Evolutionary conservation across 306 rosid species (phyloP).

Genomic region (Cercis canadensis): DNA sequence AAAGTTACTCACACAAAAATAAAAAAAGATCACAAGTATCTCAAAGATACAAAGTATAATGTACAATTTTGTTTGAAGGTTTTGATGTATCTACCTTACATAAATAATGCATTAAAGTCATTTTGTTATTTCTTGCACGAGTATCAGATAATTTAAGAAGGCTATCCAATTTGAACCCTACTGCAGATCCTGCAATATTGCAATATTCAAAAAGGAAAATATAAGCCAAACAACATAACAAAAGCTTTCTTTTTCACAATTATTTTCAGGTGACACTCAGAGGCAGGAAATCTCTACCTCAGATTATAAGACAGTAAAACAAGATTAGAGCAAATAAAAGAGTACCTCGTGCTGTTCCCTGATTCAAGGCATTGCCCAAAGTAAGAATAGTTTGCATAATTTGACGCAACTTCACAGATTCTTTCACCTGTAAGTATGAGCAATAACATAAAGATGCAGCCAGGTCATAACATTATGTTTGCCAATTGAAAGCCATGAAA

Average conservation of each 20-base stretch:
- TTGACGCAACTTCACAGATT: conserved; percentile 89
- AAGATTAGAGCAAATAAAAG: conserved; percentile 20
- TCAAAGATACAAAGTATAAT: conserved; percentile 22
- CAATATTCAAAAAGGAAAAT: conserved; percentile 30
- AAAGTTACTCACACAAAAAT: not conserved
- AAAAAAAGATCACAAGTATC: conserved; percentile 4
- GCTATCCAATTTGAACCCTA: conserved; percentile 98
- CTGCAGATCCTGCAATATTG: conserved; percentile 86
- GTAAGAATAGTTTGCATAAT: conserved; percentile 99
- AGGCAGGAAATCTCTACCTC: conserved; percentile 26
- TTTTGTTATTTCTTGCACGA: conserved; percentile 97
- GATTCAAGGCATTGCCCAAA: conserved; percentile 94
- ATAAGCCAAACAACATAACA: conserved; percentile 26
- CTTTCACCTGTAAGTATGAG: conserved; percentile 78
- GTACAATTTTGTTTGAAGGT: conserved; percentile 26
- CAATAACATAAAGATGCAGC: conserved; percentile 31
- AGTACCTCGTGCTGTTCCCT: conserved; percentile 95
- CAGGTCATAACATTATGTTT: conserved; percentile 24
- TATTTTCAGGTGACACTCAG: conserved; percentile 10
- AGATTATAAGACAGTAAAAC: conserved; percentile 17
- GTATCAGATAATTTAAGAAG: conserved; percentile 97
- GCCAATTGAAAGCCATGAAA: conserved; percentile 35
- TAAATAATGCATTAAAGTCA: conserved; percentile 99
- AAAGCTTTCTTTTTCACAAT: conserved; percentile 21
- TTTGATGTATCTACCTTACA: conserved; percentile 73